phyloP scores from a whole-genome alignment of 106 monocot genomes.

The Allium fistulosum region DNA sequence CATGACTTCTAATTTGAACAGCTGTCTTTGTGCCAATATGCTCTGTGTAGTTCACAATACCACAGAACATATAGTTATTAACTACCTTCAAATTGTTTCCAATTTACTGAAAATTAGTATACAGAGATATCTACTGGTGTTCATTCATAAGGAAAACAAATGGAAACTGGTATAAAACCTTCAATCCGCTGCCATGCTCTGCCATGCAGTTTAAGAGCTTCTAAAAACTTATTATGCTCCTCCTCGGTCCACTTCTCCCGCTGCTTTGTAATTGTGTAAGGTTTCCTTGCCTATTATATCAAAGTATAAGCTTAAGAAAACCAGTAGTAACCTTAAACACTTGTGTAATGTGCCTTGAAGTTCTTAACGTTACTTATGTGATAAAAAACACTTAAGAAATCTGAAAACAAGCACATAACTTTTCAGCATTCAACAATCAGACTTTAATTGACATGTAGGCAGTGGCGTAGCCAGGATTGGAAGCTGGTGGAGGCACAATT shows the following conservation, averaged over 20 bases:
- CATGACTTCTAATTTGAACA: constrained; percentile 70
- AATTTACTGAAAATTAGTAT: background rate
- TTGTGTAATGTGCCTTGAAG: background rate
- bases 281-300: constrained; percentile 49
- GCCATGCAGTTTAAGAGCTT: constrained; percentile 78
- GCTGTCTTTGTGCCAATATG: constrained; percentile 76
- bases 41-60: constrained; percentile 25
- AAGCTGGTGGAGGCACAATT: no score
- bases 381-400: no score
- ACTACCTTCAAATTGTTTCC: background rate
- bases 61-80: constrained; percentile 1
- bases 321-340: background rate
- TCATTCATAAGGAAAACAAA: background rate
- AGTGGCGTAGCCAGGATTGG: no score
- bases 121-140: background rate
- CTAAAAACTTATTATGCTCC: constrained; percentile 67
- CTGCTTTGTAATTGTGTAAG: constrained; percentile 91
- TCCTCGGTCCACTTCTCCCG: constrained; percentile 84
- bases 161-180: constrained; percentile 21
- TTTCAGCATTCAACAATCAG: no score
- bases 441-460: no score
- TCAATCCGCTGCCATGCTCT: constrained; percentile 89
- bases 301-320: background rate
- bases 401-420: no score
- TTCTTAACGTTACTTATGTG: background rate